phyloP scores from a whole-genome alignment of 306 rosid genomes.

The Citrullus mucosospermus region DNA sequence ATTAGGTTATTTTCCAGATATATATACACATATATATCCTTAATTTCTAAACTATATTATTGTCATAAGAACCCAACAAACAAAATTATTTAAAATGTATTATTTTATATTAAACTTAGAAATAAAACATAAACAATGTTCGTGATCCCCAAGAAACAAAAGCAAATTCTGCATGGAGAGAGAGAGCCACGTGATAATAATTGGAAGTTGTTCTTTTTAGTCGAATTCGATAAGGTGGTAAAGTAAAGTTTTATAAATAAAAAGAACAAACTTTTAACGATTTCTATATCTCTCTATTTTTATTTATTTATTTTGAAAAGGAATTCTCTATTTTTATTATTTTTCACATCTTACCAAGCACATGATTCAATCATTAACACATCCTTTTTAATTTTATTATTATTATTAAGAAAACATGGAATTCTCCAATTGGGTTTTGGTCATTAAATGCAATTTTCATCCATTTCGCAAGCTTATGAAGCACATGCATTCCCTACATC shows the following conservation, averaged over 20 bases:
- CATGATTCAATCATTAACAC: slow-evolving; percentile 4
- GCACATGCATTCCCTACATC: not conserved
- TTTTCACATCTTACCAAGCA: not conserved
- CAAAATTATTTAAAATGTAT: not conserved
- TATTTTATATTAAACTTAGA: not conserved
- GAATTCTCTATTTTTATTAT: not conserved
- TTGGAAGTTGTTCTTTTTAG: not conserved
- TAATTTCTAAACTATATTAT: too few species aligned
- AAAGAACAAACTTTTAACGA: not conserved
- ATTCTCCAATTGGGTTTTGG: not conserved
- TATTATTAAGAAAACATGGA: not conserved
- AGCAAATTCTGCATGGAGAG: not conserved
- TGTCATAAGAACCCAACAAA: not conserved
- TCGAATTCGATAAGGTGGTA: not conserved
- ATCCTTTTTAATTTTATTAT: not conserved
- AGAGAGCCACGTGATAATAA: slow-evolving; percentile 6
- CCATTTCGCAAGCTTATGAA: not conserved
- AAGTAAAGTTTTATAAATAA: not conserved
- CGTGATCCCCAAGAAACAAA: not conserved
- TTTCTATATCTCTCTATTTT: not conserved
- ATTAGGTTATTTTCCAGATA: not conserved
- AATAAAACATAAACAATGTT: not conserved
- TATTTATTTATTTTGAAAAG: too few species aligned
- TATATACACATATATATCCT: not conserved
- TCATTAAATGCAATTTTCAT: not conserved